Conservation (phyloP, 1,139 yeast species). For the Yamadazyma dushanensis region DNA sequence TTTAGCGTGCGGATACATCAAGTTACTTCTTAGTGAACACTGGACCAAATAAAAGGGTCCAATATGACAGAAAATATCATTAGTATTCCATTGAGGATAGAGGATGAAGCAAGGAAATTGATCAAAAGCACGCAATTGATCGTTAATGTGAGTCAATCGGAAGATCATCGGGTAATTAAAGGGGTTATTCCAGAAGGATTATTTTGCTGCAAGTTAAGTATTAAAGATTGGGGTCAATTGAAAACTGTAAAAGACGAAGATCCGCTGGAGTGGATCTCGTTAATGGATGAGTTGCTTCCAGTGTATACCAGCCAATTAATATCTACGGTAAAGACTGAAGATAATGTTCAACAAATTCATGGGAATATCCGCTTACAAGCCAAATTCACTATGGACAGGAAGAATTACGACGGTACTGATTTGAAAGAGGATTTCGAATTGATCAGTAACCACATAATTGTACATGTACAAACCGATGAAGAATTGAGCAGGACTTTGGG, state of each 20-base stretch:
- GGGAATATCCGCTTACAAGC: constrained; percentile 9
- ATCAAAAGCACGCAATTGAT: constrained; percentile 19
- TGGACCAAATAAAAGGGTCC: neutral
- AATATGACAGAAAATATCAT: constrained; percentile 11
- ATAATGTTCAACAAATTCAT: neutral
- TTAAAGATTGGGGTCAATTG: constrained; percentile 4
- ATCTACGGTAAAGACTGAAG: neutral
- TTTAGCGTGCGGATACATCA: no score
- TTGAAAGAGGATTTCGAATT: constrained; percentile 15
- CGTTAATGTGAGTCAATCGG: constrained; percentile 14
- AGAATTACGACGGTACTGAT: constrained; percentile 13
- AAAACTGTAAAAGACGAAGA: constrained; percentile 6
- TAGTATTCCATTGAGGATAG: constrained; percentile 23
- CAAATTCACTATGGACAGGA: constrained; percentile 11
- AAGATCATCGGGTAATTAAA: constrained; percentile 12
- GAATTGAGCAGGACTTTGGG: constrained; percentile 15
- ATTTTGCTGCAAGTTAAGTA: constrained; percentile 11
- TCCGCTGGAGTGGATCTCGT: constrained; percentile 11
- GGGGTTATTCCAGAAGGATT: constrained; percentile 19
- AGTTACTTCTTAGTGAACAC: no score
- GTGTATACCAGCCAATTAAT: neutral
- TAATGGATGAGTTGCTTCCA: constrained; percentile 12
- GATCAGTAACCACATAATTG: constrained; percentile 10
- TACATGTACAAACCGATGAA: constrained; percentile 12
- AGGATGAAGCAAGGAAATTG: constrained; percentile 17